A percentile compares a stretch with the other conserved stretches of the same genome.
Conservation (phyloP, 2,329 filamentous ascomycete species). For the Fusarium ramigenum region DNA sequence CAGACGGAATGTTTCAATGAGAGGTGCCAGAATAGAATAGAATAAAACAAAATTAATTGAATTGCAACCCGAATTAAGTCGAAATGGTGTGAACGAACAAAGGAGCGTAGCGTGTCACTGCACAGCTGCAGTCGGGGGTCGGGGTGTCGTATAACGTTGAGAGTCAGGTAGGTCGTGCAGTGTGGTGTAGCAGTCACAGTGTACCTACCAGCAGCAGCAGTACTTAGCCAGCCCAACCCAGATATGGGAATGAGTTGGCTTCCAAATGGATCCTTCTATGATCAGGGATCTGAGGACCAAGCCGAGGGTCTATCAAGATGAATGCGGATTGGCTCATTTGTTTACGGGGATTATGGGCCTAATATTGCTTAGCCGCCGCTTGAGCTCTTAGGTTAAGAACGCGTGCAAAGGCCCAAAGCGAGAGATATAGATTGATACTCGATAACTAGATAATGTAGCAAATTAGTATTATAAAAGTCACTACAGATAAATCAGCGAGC, state of each 20-base stretch:
- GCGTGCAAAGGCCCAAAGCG: not conserved
- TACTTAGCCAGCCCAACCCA: not conserved
- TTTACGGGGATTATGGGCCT: conserved; percentile 28
- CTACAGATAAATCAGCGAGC: not conserved
- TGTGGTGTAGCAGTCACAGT: not conserved
- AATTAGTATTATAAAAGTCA: not conserved
- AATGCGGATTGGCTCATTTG: conserved; percentile 32
- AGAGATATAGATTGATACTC: not conserved
- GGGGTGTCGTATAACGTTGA: not conserved
- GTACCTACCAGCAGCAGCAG: not conserved
- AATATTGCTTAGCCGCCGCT: conserved; percentile 35
- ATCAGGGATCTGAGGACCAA: conserved; percentile 23
- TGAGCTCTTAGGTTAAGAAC: conserved; percentile 1
- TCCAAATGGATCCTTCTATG: conserved; percentile 21
- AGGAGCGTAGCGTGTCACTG: conserved; percentile 28
- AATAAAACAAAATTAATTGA: conserved; percentile 5
- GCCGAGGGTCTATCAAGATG: conserved; percentile 24
- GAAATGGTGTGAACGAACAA: conserved; percentile 26
- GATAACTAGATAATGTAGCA: not conserved
- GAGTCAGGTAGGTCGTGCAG: not conserved
- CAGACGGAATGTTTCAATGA: conserved; percentile 22
- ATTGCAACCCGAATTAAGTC: conserved; percentile 17
- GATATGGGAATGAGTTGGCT: conserved; percentile 24
- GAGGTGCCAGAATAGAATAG: conserved; percentile 10
- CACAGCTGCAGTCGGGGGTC: not conserved